Evolutionary conservation across 495 filamentous ascomycete species (phyloP).

Genomic region (Cercophora sp.): DNA sequence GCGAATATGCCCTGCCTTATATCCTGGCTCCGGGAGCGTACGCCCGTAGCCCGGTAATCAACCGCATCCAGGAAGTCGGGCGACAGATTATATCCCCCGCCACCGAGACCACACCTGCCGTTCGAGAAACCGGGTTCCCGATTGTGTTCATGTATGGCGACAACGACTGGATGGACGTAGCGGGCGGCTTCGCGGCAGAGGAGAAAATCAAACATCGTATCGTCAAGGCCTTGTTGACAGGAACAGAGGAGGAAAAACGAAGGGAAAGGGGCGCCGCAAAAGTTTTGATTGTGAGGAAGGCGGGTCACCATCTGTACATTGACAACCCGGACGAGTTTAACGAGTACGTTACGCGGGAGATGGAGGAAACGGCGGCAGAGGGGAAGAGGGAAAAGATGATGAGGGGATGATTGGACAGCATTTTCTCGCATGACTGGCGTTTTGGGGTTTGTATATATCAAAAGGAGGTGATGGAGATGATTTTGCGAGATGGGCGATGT

Average conservation of each 20-base stretch:
- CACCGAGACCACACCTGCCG: constrained; percentile 30
- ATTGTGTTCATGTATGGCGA: constrained; percentile 94
- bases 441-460: no score
- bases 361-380: constrained; percentile 58
- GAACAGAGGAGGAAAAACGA: constrained; percentile 62
- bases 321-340: constrained; percentile 93
- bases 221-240: constrained; percentile 50
- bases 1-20: constrained; percentile 91
- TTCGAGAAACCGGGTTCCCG: constrained; percentile 70
- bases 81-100: constrained; percentile 51
- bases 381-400: constrained; percentile 4
- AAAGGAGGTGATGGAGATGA: no score
- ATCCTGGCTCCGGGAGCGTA: constrained; percentile 91
- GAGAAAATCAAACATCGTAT: constrained; percentile 73
- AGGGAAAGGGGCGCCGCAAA: constrained; percentile 76
- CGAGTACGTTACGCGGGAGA: constrained; percentile 64
- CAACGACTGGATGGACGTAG: constrained; percentile 97
- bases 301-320: constrained; percentile 91
- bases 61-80: constrained; percentile 81
- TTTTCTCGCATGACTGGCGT: no score
- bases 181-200: constrained; percentile 75
- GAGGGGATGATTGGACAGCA: no score
- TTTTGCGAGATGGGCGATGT: no score
- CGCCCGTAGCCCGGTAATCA: constrained; percentile 82
- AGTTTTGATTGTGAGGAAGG: constrained; percentile 75